phyloP scores from a whole-genome alignment of 805 yeast genomes.

The Metschnikowia cubensis region DNA sequence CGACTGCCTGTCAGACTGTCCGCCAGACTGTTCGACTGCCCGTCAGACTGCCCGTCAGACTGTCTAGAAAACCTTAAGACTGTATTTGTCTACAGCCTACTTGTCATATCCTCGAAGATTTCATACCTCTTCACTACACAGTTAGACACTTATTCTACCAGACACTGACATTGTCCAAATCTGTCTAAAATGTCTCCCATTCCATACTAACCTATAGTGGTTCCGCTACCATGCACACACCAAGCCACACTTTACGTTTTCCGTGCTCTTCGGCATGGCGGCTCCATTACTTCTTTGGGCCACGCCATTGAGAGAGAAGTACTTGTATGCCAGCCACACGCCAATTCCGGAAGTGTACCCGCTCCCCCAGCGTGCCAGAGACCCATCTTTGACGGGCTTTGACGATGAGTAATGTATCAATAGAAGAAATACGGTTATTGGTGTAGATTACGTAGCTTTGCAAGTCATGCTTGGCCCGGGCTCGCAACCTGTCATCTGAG shows the following conservation, averaged over 20 bases:
- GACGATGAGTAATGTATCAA: conserved; percentile 38
- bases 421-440: neutral
- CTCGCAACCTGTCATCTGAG: too few species aligned
- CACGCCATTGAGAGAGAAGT: conserved; percentile 69
- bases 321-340: conserved; percentile 58
- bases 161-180: too few species aligned
- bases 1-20: too few species aligned
- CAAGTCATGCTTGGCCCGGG: too few species aligned
- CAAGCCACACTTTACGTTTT: conserved; percentile 69
- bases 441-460: too few species aligned
- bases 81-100: too few species aligned
- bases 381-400: conserved; percentile 46
- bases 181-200: neutral
- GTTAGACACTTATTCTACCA: too few species aligned
- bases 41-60: too few species aligned
- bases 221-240: conserved; percentile 70
- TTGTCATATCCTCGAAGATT: too few species aligned
- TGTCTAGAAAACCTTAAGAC: too few species aligned
- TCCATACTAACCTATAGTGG: conserved; percentile 43
- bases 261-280: conserved; percentile 58
- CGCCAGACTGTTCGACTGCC: too few species aligned
- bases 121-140: too few species aligned
- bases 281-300: conserved; percentile 63
- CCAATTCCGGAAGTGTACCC: conserved; percentile 63
- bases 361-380: conserved; percentile 53